phyloP scores from a whole-genome alignment of 768 basidiomycete species.

The Hirschioporus abietinus region DNA sequence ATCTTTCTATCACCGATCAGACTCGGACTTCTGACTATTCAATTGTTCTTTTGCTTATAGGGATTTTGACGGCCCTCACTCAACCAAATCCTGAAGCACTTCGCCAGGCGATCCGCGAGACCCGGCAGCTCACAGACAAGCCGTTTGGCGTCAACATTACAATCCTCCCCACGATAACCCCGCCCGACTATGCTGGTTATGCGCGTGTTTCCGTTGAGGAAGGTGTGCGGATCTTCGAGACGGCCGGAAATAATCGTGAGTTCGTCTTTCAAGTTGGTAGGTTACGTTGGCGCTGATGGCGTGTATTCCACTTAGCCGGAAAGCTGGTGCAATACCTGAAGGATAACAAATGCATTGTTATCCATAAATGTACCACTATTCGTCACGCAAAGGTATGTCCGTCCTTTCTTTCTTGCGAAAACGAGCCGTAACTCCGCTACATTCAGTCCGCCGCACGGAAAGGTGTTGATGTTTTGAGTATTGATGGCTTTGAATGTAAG shows the following conservation, averaged over 20 bases:
- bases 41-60: conserved; percentile 26
- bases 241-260: conserved; percentile 87
- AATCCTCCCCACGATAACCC: conserved; percentile 82
- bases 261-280: conserved; percentile 10
- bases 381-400: conserved; percentile 70
- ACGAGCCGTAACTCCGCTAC: conserved; percentile 1
- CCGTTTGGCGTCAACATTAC: conserved; percentile 87
- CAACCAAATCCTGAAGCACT: conserved; percentile 83
- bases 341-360: conserved; percentile 65
- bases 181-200: conserved; percentile 86
- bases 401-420: conserved; percentile 22
- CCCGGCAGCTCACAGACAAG: conserved; percentile 59
- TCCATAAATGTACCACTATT: conserved; percentile 89
- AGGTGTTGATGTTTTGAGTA: conserved; percentile 84
- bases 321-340: conserved; percentile 80
- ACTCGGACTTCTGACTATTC: conserved; percentile 2
- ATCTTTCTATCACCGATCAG: conserved; percentile 6
- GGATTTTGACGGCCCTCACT: conserved; percentile 82
- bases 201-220: conserved; percentile 80
- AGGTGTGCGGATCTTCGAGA: conserved; percentile 86
- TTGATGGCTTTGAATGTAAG: conserved; percentile 89
- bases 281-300: not conserved
- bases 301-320: conserved; percentile 45
- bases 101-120: conserved; percentile 74
- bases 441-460: conserved; percentile 56